A percentile compares a stretch with the other conserved stretches of the same genome.
phyloP scores from a whole-genome alignment of 2,329 filamentous ascomycete species.

The Sporothrix sp. region DNA sequence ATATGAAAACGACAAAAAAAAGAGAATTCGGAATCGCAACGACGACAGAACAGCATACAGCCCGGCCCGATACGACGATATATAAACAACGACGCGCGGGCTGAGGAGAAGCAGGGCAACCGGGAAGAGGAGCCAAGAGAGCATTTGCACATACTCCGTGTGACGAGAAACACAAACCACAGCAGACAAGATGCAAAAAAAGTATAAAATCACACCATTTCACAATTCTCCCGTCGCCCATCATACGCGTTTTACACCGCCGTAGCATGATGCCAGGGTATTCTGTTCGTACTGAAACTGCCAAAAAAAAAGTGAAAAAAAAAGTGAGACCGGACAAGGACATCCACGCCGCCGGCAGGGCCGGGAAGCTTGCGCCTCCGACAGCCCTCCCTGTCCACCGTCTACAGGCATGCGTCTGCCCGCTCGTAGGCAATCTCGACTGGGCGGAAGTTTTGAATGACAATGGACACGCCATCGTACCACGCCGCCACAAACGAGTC shows the following conservation, averaged over 20 bases:
- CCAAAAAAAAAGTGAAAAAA: no score
- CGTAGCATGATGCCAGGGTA: constrained; percentile 2
- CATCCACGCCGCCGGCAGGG: no score
- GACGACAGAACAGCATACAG: no score
- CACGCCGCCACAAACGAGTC: constrained; percentile 27
- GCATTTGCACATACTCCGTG: background rate
- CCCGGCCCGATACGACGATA: no score
- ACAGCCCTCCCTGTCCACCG: background rate
- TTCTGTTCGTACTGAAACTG: no score
- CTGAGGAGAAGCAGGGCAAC: background rate
- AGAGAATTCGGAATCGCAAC: no score
- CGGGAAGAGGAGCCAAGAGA: background rate
- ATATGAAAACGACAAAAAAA: no score
- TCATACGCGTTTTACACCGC: background rate
- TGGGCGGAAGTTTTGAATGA: constrained; percentile 23
- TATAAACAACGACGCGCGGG: no score
- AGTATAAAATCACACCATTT: constrained; percentile 9
- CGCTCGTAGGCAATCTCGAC: constrained; percentile 26
- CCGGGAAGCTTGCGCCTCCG: no score
- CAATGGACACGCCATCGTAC: constrained; percentile 27
- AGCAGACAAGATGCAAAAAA: constrained; percentile 10
- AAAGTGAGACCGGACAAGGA: no score
- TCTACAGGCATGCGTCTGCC: background rate
- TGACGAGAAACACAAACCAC: constrained; percentile 1
- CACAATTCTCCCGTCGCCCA: background rate